Evolutionary conservation across 2,329 filamentous ascomycete genomes (phyloP), one percentile per base, ranked within the genome.

Genomic region (Tolypocladium cylindrosporum): DNA sequence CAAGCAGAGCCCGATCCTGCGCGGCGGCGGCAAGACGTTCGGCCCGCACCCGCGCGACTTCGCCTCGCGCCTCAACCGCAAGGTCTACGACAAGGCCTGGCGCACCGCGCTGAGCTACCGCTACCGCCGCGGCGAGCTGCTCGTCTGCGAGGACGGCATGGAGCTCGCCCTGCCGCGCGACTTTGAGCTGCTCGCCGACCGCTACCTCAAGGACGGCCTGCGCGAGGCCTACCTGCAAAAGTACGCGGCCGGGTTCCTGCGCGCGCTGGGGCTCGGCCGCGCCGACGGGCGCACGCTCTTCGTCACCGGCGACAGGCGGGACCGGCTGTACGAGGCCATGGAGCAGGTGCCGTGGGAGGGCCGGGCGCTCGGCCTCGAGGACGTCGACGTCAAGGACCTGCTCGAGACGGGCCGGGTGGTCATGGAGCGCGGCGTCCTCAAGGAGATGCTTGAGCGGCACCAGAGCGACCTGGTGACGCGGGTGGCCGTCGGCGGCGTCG

Each of bases 11-110:
- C 94, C 94, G 3, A 83, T 95, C 72, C 75, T 91, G 48, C 81
- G 81, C 61, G 94, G 94, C 63, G 94, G 94, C 73, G 93, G 91
- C 74, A 93, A 95, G 66, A 79, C 86, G 0, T 90, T 91, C 68
- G 94, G 94, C n/a, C 94, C 94, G 36, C 87, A 92, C 66, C 92
- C 92, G 34, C 83, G 94, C 71, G 91, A 97, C 75, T 99, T 99
- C 70, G 84, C 84, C 60, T 95, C 92, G 27, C 82, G 82, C 19
- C 79, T 99, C 57, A 91, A 88, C 66, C 82, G 82, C 69, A 97
- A 97, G 77, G 84, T 96, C 54, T 99, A 99, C 77, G 92, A 97
- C 74, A 81, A 95, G 66, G 94, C 94, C 11, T 97, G 91, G 90
- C 85, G 94, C 69, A 97, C 89, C 50, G 94, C 94, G 13, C 81